Base-by-base conservation (phyloP, 495 filamentous ascomycete genomes). In the Penicillium cosmopolitanum region DNA sequence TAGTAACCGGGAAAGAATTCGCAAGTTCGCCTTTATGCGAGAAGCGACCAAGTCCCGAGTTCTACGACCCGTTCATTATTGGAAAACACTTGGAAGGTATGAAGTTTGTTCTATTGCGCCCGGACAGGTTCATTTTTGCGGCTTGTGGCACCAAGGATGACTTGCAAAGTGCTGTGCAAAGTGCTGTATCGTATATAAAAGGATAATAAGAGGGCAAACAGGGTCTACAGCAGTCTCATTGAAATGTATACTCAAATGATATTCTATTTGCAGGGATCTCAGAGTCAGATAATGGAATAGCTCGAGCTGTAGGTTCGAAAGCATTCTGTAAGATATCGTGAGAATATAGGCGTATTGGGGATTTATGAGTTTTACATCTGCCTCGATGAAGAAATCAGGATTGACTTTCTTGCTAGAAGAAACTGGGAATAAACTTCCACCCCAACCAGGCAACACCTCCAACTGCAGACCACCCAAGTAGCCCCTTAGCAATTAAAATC, bases 111-210 rank as follows among this genome's bases (percentile, higher is more conserved):
- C 54, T 69, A 52, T 44, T 69, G 5, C 64, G 69, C 9, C 69
- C 64, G 2, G 69, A 72, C 33, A 60, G 69, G 7, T 72, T 69
- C 44, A 58, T 69, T 34, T 72, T 62, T 54, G 68, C 66, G 31
- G 62, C 68, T 5, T 68, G 64, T 53, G 34, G 54, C 25, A 65
- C 8, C 15, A 43, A 11, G 12, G 47, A 58, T 11, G 62, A 70
- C 19, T 54, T 67, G 7, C 18, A 50, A 18, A 51, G 21, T 11
- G 59, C 21, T 13, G 8, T 15, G 0, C 8, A n/a, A 28, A 48
- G 10, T 5, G 21, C 23, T 48, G 46, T n/a, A 48, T 11, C 15
- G 11, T 48, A 28, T 28, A 28, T 23, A 1, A 12, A 48, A 48
- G 11, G 23, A 13, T 7, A 28, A 25, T 13, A 19, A 1, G 0